Percentiles rank a stretch among this genome's conserved stretches.
phyloP scores from a whole-genome alignment of 73 alveolate species.

The Uronychia setigera region DNA sequence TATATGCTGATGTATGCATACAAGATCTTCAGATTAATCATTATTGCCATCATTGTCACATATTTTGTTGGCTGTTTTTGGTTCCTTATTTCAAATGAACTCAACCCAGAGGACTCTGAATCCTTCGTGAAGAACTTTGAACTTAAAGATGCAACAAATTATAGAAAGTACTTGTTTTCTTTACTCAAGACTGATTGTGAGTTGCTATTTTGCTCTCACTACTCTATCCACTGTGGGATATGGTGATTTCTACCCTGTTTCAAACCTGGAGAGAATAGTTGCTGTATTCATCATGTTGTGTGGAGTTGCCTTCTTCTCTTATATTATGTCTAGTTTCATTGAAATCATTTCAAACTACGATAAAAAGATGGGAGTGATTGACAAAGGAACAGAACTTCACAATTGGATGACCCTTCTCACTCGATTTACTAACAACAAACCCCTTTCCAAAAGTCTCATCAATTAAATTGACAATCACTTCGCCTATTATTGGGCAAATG shows the following conservation, averaged over 20 bases:
- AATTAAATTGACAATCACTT: constrained; percentile 80
- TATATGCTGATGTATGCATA: constrained; percentile 76
- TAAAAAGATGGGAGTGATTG: constrained; percentile 82
- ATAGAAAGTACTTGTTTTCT: constrained; percentile 2
- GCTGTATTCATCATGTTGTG: constrained; percentile 79
- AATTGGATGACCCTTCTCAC: constrained; percentile 83
- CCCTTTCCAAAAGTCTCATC: constrained; percentile 73
- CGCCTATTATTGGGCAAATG: constrained; percentile 83
- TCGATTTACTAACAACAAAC: constrained; percentile 67
- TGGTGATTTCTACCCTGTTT: constrained; percentile 86
- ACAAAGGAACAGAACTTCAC: constrained; percentile 74
- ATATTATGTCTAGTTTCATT: constrained; percentile 85
- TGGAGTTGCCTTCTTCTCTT: constrained; percentile 93
- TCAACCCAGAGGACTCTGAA: constrained; percentile 34
- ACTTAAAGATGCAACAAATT: constrained; percentile 31
- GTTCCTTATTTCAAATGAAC: constrained; percentile 67
- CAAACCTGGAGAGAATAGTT: constrained; percentile 79
- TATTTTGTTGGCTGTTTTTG: constrained; percentile 93
- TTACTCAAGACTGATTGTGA: constrained; percentile 58
- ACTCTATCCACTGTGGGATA: constrained; percentile 93
- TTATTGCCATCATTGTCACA: constrained; percentile 82
- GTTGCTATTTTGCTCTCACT: constrained; percentile 89
- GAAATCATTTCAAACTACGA: constrained; percentile 83
- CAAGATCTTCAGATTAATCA: constrained; percentile 80
- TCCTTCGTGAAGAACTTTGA: constrained; percentile 67